Percentiles rank a stretch among this genome's conserved stretches.
phyloP scores from a whole-genome alignment of 2,329 filamentous ascomycete genomes.

The Cadophora luteo-olivacea region DNA sequence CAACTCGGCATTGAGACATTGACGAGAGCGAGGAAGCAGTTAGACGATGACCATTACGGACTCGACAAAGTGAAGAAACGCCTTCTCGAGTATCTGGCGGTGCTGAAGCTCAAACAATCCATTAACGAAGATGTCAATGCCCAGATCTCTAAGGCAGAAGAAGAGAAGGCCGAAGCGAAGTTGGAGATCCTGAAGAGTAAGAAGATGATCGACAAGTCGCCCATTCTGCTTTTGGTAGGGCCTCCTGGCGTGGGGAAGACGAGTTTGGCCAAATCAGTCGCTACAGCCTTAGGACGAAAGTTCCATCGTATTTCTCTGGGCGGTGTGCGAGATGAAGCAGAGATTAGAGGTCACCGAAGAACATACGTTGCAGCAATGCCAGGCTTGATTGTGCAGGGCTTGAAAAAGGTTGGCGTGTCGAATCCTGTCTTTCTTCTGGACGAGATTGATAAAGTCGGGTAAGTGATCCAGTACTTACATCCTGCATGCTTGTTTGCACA shows the following conservation, averaged over 20 bases:
- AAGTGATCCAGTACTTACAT: conserved; percentile 27
- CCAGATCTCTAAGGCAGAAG: conserved; percentile 73
- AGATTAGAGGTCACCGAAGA: conserved; percentile 91
- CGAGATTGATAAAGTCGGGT: conserved; percentile 93
- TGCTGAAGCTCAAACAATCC: conserved; percentile 92
- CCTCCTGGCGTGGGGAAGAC: conserved; percentile 97
- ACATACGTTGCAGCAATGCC: conserved; percentile 99
- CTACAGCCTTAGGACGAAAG: conserved; percentile 88
- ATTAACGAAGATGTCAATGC: conserved; percentile 84
- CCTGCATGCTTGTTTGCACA: background rate
- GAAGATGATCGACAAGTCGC: conserved; percentile 91
- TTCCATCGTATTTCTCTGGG: conserved; percentile 97
- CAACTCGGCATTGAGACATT: conserved; percentile 83
- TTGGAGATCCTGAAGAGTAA: conserved; percentile 79
- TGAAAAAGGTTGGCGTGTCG: conserved; percentile 93
- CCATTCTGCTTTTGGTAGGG: conserved; percentile 90
- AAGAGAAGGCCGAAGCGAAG: conserved; percentile 61
- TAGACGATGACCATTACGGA: conserved; percentile 96
- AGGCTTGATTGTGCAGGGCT: conserved; percentile 87
- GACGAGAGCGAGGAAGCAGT: conserved; percentile 80
- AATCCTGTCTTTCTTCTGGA: conserved; percentile 96
- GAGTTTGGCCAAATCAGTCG: conserved; percentile 90
- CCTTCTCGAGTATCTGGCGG: conserved; percentile 91
- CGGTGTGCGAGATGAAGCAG: conserved; percentile 93
- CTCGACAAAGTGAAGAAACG: conserved; percentile 98